Evolutionary conservation across 1,284 basidiomycete genomes (phyloP), one percentile per base, ranked within the genome.

Genomic region (Melampsora occidentalis): DNA sequence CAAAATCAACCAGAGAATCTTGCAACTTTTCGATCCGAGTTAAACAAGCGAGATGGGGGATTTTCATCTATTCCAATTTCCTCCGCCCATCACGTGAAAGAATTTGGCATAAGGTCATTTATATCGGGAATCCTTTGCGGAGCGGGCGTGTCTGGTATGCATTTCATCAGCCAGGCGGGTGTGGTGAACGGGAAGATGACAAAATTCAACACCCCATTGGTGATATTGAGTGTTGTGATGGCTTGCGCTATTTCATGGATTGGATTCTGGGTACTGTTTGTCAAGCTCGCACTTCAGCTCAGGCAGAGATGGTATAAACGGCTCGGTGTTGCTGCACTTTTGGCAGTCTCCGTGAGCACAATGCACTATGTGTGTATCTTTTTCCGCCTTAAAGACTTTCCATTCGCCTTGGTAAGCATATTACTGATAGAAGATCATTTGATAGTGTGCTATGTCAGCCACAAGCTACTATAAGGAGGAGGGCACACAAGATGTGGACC

Each of bases 201-300:
- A 63, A 82, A 81, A 9, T 85, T 85, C 80, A 78, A 79, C 14
- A 80, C 82, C 18, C 81, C 79, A 28, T 83, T 82, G 63, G 82
- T 86, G 33, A 80, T 85, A 35, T 82, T 83, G 2, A 84, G 84
- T 4, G 82, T 85, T 68, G 77, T 85, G 68, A 85, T 85, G 67
- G 84, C 85, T 33, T 84, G 82, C 66, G 80, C 81, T 16, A 84
- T 84, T 14, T 84, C 85, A 25, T 80, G 83, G 69, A 80, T 83
- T 42, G 85, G 83, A 4, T 83, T 86, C 0, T 86, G 84, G 79
- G 84, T 85, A 80, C 83, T 86, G 81, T 86, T 86, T 79, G 83
- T 85, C 81, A 83, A 85, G 79, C 82, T 85, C 57, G 82, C 84
- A 28, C 85, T 84, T 1, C 85, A 85, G 78, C 82, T 85, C 77